phyloP scores from a whole-genome alignment of 2,329 filamentous ascomycete species.

The Fusarium sp. region DNA sequence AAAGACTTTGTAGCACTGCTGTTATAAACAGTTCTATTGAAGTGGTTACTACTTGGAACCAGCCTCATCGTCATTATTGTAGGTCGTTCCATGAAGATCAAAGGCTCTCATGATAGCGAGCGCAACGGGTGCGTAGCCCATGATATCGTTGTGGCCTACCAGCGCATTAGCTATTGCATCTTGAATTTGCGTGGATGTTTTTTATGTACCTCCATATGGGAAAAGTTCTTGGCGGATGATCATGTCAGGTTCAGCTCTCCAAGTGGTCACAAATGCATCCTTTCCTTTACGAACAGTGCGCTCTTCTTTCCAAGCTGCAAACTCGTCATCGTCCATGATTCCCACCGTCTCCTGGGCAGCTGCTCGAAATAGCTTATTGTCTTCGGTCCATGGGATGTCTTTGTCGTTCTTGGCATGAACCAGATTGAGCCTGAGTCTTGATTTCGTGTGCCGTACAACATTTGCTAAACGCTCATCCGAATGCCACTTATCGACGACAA shows the following conservation, averaged over 20 bases:
- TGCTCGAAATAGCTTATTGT: constrained; percentile 71
- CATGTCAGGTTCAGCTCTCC: constrained; percentile 59
- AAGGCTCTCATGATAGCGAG: constrained; percentile 76
- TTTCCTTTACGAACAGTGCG: constrained; percentile 58
- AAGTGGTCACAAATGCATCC: constrained; percentile 62
- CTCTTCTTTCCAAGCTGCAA: constrained; percentile 60
- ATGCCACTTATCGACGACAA: constrained; percentile 85
- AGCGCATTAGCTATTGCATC: background rate
- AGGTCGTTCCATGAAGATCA: constrained; percentile 55
- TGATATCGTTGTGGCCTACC: constrained; percentile 76
- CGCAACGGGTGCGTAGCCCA: constrained; percentile 72
- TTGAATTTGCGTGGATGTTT: background rate
- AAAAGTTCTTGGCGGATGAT: constrained; percentile 67
- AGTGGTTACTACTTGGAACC: background rate
- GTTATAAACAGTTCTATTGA: background rate
- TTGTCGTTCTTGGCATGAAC: constrained; percentile 84
- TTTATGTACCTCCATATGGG: constrained; percentile 64
- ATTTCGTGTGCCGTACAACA: constrained; percentile 64
- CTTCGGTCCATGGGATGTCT: constrained; percentile 83
- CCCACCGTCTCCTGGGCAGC: constrained; percentile 65
- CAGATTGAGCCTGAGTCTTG: constrained; percentile 73
- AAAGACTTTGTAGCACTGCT: background rate
- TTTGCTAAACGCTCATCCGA: constrained; percentile 74
- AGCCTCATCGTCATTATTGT: constrained; percentile 30
- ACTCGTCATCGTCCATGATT: constrained; percentile 53